These are phyloP conservation scores for Quercus tomentella DNA, from an alignment of 331 rosid genomes.

Conservation along the genomic window DNA sequence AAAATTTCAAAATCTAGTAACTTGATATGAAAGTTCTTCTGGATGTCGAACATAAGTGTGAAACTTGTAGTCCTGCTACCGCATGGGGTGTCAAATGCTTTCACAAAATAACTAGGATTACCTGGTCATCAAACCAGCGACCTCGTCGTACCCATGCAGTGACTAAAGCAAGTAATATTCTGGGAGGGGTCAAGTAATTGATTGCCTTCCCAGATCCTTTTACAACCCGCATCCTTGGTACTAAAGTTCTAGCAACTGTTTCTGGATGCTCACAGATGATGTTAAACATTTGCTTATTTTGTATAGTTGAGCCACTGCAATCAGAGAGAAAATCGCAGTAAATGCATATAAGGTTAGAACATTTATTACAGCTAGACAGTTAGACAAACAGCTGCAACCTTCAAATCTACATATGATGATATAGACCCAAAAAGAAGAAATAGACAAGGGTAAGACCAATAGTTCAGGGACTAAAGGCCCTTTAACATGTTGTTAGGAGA, in stretches of 20 bases:
- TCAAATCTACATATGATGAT: background rate
- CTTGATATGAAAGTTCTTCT: background rate
- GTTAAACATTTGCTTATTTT: constrained; percentile 81
- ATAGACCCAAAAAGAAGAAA: background rate
- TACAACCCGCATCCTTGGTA: constrained; percentile 91
- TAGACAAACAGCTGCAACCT: background rate
- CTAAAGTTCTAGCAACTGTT: constrained; percentile 93
- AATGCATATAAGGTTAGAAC: constrained; percentile 10
- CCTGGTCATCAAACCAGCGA: constrained; percentile 96
- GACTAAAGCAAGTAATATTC: constrained; percentile 87
- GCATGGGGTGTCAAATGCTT: background rate
- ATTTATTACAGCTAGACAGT: background rate
- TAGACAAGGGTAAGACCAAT: background rate
- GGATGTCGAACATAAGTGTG: background rate
- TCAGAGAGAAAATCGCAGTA: background rate
- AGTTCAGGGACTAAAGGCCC: background rate
- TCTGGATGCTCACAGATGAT: constrained; percentile 95
- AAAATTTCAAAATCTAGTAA: background rate
- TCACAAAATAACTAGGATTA: constrained; percentile 4
- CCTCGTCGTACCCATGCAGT: constrained; percentile 90
- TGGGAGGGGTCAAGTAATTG: constrained; percentile 91
- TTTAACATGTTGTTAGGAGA: background rate
- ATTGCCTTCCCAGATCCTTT: constrained; percentile 90
- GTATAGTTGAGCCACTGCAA: constrained; percentile 79
- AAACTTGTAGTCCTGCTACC: background rate